These are phyloP conservation scores for Monascus purpureus DNA, from an alignment of 495 filamentous ascomycete genomes.

Conservation along the genomic window DNA sequence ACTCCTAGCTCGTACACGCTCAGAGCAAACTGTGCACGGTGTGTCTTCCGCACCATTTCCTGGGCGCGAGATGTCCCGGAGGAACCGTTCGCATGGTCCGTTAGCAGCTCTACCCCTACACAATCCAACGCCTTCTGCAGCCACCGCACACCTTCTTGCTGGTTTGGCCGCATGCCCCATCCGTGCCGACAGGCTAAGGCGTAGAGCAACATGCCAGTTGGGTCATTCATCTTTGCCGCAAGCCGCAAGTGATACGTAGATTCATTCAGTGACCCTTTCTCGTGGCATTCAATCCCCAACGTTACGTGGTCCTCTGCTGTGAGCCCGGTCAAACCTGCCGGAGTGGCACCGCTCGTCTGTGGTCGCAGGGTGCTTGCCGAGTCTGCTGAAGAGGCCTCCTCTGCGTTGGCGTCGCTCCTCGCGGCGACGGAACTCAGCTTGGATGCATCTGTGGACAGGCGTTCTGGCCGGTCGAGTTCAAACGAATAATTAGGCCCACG, in stretches of 20 bases:
- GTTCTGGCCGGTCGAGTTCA: slow-evolving; percentile 26
- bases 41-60: slow-evolving; percentile 59
- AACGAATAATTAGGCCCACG: slow-evolving; percentile 9
- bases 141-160: slow-evolving; percentile 80
- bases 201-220: slow-evolving; percentile 90
- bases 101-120: slow-evolving; percentile 68
- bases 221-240: slow-evolving; percentile 70
- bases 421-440: slow-evolving; percentile 14
- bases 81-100: slow-evolving; percentile 54
- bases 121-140: slow-evolving; percentile 76
- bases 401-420: slow-evolving; percentile 22
- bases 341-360: slow-evolving; percentile 29
- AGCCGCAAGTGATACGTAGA: slow-evolving; percentile 92
- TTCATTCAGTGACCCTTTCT: slow-evolving; percentile 70
- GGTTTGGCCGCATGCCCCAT: slow-evolving; percentile 93
- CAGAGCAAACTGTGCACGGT: slow-evolving; percentile 82
- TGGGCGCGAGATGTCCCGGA: slow-evolving; percentile 47
- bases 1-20: slow-evolving; percentile 93
- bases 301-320: slow-evolving; percentile 75
- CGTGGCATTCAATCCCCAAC: slow-evolving; percentile 78
- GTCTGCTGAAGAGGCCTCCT: slow-evolving; percentile 46
- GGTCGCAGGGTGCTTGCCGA: slow-evolving; percentile 53
- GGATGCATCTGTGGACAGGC: slow-evolving; percentile 32
- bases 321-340: slow-evolving; percentile 35
- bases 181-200: slow-evolving; percentile 94